These are phyloP conservation scores for Eruca vesicaria DNA, from an alignment of 441 rosid genomes.

Conservation along the genomic window DNA sequence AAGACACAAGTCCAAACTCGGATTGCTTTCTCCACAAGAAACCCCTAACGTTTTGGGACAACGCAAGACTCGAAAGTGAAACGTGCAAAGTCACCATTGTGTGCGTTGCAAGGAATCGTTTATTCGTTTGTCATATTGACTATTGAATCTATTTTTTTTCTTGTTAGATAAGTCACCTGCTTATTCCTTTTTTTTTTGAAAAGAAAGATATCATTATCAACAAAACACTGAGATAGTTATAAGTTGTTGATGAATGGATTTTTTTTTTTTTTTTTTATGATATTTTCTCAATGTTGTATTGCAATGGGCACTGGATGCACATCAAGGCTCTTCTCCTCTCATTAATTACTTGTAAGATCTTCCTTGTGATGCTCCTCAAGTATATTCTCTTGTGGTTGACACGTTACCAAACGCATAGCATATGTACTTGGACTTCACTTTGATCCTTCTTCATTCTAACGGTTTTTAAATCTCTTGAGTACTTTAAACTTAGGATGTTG, in stretches of 20 bases:
- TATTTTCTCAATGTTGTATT: no score
- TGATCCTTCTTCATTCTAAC: no score
- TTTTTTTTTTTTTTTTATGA: not conserved
- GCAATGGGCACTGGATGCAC: no score
- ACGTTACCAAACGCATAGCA: no score
- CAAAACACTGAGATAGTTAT: not conserved
- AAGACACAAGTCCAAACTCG: constrained; percentile 22
- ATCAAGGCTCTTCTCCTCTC: no score
- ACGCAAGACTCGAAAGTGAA: constrained; percentile 20
- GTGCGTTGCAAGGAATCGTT: constrained; percentile 1
- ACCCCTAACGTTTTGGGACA: constrained; percentile 22
- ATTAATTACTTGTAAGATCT: no score
- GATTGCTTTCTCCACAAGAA: not conserved
- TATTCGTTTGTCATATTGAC: not conserved
- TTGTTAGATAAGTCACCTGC: constrained; percentile 6
- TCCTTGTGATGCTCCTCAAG: no score
- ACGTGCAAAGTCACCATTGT: not conserved
- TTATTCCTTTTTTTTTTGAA: not conserved
- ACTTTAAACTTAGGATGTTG: no score
- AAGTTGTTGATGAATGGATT: not conserved
- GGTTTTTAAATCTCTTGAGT: no score
- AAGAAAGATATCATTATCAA: no score
- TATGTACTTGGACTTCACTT: no score
- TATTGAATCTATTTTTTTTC: not conserved
- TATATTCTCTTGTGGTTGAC: no score